Percentiles rank a stretch among this genome's conserved stretches.
Conservation (phyloP, 2,329 filamentous ascomycete species). For the Moelleriella libera region DNA sequence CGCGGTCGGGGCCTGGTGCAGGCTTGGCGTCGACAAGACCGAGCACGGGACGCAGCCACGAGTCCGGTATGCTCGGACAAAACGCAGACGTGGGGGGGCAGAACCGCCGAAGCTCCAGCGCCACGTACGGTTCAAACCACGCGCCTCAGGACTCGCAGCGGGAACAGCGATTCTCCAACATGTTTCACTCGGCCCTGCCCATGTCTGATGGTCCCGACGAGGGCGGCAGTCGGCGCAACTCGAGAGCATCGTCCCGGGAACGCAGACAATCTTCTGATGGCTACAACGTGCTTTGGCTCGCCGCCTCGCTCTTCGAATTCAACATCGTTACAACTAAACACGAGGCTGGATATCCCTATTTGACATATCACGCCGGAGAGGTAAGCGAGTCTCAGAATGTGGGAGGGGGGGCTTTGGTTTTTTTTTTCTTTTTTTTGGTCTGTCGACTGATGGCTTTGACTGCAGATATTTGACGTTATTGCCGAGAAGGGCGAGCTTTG, state of each 20-base stretch:
- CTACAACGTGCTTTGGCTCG: constrained; percentile 73
- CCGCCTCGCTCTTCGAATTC: constrained; percentile 91
- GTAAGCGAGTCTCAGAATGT: constrained; percentile 20
- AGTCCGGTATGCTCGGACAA: constrained; percentile 36
- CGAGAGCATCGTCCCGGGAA: constrained; percentile 46
- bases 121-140: constrained; percentile 36
- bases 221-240: constrained; percentile 33
- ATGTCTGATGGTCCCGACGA: constrained; percentile 52
- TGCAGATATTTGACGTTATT: constrained; percentile 77
- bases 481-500: constrained; percentile 95
- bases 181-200: constrained; percentile 81
- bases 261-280: constrained; percentile 36
- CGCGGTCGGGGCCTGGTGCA: constrained; percentile 30
- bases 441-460: too few relatives aligned
- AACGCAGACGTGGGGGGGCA: constrained; percentile 36
- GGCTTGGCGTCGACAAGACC: constrained; percentile 30
- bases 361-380: constrained; percentile 91
- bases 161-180: constrained; percentile 49
- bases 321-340: constrained; percentile 86
- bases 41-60: constrained; percentile 45
- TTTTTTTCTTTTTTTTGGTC: neutral
- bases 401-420: neutral
- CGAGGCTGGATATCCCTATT: constrained; percentile 88
- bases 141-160: constrained; percentile 34
- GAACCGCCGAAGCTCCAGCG: constrained; percentile 38